phyloP scores from a whole-genome alignment of 2,329 filamentous ascomycete species.

The Purpureocillium takamizusanense region DNA sequence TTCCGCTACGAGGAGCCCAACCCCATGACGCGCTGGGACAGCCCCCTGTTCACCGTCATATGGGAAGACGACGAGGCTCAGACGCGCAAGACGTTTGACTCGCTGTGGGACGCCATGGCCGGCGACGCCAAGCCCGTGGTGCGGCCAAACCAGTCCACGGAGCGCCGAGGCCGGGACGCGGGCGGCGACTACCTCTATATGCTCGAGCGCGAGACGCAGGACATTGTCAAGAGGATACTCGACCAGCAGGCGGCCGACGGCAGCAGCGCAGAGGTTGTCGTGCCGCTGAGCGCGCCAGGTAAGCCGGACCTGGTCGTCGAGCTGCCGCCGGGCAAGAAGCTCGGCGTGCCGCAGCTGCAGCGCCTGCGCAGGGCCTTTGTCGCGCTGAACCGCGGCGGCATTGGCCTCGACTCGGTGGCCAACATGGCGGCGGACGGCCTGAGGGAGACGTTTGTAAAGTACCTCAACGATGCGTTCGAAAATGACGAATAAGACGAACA shows the following conservation, averaged over 20 bases:
- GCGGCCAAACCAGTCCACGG: slow-evolving; percentile 66
- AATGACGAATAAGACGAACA: slow-evolving; percentile 30
- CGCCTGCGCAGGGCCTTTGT: slow-evolving; percentile 71
- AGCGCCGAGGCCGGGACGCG: slow-evolving; percentile 53
- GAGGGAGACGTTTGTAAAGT: slow-evolving; percentile 55
- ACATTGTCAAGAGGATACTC: slow-evolving; percentile 61
- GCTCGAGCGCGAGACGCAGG: slow-evolving; percentile 70
- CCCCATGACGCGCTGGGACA: slow-evolving; percentile 77
- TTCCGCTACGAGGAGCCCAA: slow-evolving; percentile 84
- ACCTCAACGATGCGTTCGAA: slow-evolving; percentile 57
- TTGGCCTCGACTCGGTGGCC: slow-evolving; percentile 45
- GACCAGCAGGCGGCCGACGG: slow-evolving; percentile 64
- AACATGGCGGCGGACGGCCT: slow-evolving; percentile 46
- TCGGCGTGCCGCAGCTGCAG: slow-evolving; percentile 69
- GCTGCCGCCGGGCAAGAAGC: slow-evolving; percentile 50
- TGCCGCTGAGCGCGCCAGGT: slow-evolving; percentile 26
- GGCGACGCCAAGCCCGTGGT: slow-evolving; percentile 55
- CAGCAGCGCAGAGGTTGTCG: slow-evolving; percentile 44
- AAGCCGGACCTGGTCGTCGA: slow-evolving; percentile 49
- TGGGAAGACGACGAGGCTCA: slow-evolving; percentile 65
- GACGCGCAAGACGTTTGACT: slow-evolving; percentile 44
- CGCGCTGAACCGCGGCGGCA: slow-evolving; percentile 63
- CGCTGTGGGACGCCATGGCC: slow-evolving; percentile 67
- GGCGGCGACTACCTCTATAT: slow-evolving; percentile 70
- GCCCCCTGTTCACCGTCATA: slow-evolving; percentile 69